Evolutionary conservation across 2,329 filamentous ascomycete species (phyloP).

Genomic region (Stachybotrys chartarum): DNA sequence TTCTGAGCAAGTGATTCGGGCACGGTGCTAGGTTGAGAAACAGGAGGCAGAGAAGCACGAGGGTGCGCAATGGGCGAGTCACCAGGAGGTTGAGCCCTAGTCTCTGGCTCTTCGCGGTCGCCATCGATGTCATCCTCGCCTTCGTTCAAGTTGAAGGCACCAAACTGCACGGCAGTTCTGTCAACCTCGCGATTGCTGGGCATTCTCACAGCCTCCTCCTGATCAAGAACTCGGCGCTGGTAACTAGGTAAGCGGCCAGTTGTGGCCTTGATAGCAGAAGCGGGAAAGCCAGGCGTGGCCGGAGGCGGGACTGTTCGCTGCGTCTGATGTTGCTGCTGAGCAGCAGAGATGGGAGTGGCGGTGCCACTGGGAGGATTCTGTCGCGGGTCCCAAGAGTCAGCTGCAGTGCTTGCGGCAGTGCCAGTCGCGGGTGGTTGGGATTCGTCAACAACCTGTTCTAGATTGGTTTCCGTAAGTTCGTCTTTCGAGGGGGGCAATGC

Average conservation of each 20-base stretch:
- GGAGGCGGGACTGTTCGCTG: conserved; percentile 34
- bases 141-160: conserved; percentile 84
- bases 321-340: conserved; percentile 54
- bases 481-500: conserved; percentile 66
- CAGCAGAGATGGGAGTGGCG: conserved; percentile 58
- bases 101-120: conserved; percentile 91
- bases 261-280: conserved; percentile 76
- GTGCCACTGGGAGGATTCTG: conserved; percentile 50
- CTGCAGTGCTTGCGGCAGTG: conserved; percentile 81
- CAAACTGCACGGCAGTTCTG: conserved; percentile 89
- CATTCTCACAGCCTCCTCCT: conserved; percentile 98
- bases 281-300: conserved; percentile 57
- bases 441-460: conserved; percentile 80
- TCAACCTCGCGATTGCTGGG: conserved; percentile 94
- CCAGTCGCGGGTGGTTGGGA: conserved; percentile 71
- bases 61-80: conserved; percentile 85
- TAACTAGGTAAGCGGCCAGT: conserved; percentile 67
- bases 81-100: conserved; percentile 83
- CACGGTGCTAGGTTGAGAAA: conserved; percentile 44
- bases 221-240: conserved; percentile 81
- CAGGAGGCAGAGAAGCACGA: conserved; percentile 78
- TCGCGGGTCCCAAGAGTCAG: conserved; percentile 75
- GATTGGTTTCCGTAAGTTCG: conserved; percentile 83
- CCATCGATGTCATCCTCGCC: conserved; percentile 85
- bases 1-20: conserved; percentile 52